phyloP scores from a whole-genome alignment of 345 rosid species.

The Hirschfeldia incana region DNA sequence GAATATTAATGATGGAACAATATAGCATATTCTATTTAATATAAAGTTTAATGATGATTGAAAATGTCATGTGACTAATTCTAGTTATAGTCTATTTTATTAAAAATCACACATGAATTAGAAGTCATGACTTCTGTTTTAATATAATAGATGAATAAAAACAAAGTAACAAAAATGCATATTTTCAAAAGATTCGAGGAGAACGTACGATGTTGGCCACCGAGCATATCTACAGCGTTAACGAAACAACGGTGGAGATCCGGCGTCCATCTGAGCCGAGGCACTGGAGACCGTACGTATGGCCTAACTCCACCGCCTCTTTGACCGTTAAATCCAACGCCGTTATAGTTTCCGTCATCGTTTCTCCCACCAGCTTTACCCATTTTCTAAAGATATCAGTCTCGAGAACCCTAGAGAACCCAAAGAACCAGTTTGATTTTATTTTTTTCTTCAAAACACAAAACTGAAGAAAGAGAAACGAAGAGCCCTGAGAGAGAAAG shows the following conservation, averaged over 20 bases:
- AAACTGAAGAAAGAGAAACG: conserved; percentile 12
- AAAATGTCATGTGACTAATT: no score
- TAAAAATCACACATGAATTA: no score
- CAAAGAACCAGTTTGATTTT: background rate
- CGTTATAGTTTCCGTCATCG: conserved; percentile 15
- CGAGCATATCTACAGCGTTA: conserved; percentile 87
- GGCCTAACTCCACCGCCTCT: conserved; percentile 74
- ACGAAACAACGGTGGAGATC: conserved; percentile 92
- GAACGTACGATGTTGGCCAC: conserved; percentile 79
- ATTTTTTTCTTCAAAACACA: conserved; percentile 2
- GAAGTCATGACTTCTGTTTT: no score
- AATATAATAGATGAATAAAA: no score
- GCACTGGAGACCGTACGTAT: conserved; percentile 84
- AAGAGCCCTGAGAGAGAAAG: background rate
- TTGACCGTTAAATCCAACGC: conserved; percentile 26
- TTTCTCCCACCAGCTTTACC: conserved; percentile 67
- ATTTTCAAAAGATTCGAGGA: background rate
- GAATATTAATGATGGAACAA: no score
- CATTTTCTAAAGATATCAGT: conserved; percentile 37
- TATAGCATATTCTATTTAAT: no score
- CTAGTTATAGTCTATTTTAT: no score
- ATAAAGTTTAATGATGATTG: no score
- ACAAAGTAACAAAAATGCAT: background rate
- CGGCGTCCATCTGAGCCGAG: conserved; percentile 96
- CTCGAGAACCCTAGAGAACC: conserved; percentile 12